Conservation (phyloP, 495 filamentous ascomycete species). For the Lasiosphaeris hirsuta region DNA sequence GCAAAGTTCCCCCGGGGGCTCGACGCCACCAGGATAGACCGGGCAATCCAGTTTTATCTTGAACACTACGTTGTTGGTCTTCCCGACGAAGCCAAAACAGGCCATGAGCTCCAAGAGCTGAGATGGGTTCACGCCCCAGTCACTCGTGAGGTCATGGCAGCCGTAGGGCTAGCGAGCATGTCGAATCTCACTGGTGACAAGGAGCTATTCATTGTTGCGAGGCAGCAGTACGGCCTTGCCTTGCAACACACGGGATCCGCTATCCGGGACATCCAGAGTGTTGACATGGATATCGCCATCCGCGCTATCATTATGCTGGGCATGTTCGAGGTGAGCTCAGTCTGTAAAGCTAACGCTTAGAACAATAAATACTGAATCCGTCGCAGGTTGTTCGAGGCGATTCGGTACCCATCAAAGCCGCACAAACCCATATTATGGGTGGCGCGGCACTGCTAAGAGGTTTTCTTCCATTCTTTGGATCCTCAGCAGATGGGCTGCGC, state of each 20-base stretch:
- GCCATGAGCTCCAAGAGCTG: slow-evolving; percentile 26
- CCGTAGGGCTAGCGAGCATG: slow-evolving; percentile 43
- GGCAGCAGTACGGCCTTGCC: slow-evolving; percentile 42
- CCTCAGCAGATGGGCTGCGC: slow-evolving; percentile 29
- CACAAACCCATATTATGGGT: slow-evolving; percentile 45
- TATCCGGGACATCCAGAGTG: slow-evolving; percentile 23
- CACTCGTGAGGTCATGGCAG: slow-evolving; percentile 42
- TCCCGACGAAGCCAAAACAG: slow-evolving; percentile 41
- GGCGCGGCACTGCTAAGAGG: slow-evolving; percentile 40
- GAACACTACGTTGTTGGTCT: slow-evolving; percentile 46
- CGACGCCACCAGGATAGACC: slow-evolving; percentile 33
- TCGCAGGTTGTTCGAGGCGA: slow-evolving; percentile 20
- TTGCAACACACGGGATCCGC: slow-evolving; percentile 35
- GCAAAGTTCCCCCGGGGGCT: slow-evolving; percentile 18
- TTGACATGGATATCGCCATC: slow-evolving; percentile 29
- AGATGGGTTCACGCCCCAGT: slow-evolving; percentile 27
- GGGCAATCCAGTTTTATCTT: slow-evolving; percentile 45
- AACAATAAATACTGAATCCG: not conserved
- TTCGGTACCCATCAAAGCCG: slow-evolving; percentile 27
- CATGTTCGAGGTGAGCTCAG: slow-evolving; percentile 42
- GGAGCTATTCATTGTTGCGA: slow-evolving; percentile 35
- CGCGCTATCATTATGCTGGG: slow-evolving; percentile 42
- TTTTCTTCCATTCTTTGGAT: slow-evolving; percentile 26
- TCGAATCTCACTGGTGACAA: slow-evolving; percentile 44
- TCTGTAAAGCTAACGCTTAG: not conserved